Evolutionary conservation across 2,329 filamentous ascomycete species (phyloP).

Genomic region (Fonsecaea pugnacius): DNA sequence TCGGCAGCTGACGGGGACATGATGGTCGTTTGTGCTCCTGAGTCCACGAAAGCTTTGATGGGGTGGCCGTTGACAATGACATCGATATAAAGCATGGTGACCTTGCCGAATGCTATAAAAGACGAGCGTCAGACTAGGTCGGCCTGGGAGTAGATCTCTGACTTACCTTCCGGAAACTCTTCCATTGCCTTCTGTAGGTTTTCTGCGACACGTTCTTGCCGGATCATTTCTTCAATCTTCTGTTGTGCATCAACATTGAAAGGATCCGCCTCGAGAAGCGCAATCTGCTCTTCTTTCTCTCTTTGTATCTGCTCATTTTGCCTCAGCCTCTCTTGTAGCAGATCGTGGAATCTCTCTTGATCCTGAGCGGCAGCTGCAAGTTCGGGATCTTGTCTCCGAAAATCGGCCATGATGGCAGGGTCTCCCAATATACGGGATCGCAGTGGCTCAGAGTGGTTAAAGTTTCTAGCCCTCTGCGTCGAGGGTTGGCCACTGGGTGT

Average conservation of each 20-base stretch:
- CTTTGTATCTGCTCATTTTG: constrained; percentile 73
- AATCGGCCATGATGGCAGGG: constrained; percentile 70
- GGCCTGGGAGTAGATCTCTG: not conserved
- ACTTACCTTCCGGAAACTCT: constrained; percentile 90
- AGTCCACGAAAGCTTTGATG: constrained; percentile 96
- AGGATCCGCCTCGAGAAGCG: constrained; percentile 85
- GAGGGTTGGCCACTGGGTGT: constrained; percentile 34
- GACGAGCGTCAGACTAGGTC: constrained; percentile 14
- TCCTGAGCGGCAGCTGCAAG: constrained; percentile 77
- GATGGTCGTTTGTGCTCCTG: constrained; percentile 95
- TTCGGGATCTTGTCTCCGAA: constrained; percentile 73
- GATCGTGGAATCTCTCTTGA: constrained; percentile 73
- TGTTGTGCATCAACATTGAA: constrained; percentile 91
- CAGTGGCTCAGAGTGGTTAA: constrained; percentile 74
- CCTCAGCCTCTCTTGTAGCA: constrained; percentile 70
- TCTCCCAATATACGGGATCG: constrained; percentile 82
- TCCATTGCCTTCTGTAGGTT: constrained; percentile 97
- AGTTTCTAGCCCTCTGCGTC: constrained; percentile 38
- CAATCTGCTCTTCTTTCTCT: constrained; percentile 81
- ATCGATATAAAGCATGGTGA: constrained; percentile 95
- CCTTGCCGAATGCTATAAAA: constrained; percentile 70
- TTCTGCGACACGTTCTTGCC: constrained; percentile 90
- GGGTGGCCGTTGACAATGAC: constrained; percentile 92
- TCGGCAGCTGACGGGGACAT: constrained; percentile 96
- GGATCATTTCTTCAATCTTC: constrained; percentile 95